Conservation (phyloP, 164 flowering plant genomes). For the Brasenia schreberi region DNA sequence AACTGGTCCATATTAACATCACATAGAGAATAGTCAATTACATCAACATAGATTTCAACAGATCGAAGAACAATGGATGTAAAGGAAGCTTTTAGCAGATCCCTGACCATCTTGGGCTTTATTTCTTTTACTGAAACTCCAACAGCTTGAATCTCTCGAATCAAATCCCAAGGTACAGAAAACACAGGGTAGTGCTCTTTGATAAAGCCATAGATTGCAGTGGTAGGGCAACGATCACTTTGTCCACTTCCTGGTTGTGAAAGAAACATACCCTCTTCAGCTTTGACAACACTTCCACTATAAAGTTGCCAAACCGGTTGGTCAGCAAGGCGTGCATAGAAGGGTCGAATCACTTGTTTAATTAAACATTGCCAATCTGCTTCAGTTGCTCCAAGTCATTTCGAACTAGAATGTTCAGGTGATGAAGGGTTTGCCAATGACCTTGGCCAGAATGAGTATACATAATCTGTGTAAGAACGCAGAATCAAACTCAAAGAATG, state of each 20-base stretch:
- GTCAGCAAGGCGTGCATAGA: conserved; percentile 67
- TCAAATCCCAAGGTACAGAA: conserved; percentile 95
- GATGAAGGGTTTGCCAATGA: conserved; percentile 16
- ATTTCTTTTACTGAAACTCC: conserved; percentile 73
- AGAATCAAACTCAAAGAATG: conserved; percentile 35
- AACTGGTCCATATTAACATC: conserved; percentile 44
- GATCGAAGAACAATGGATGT: conserved; percentile 58
- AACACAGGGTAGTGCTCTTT: conserved; percentile 97
- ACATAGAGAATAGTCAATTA: conserved; percentile 85
- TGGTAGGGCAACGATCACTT: conserved; percentile 46
- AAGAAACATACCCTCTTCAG: conserved; percentile 95
- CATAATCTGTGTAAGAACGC: conserved; percentile 42
- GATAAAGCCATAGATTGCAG: conserved; percentile 77
- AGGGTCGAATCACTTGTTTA: conserved; percentile 70
- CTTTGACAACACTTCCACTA: conserved; percentile 78
- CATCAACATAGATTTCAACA: conserved; percentile 74
- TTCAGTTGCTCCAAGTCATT: conserved; percentile 16
- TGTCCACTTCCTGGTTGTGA: conserved; percentile 65
- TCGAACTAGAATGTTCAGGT: conserved; percentile 8
- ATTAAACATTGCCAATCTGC: conserved; percentile 71
- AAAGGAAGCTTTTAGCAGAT: conserved; percentile 62
- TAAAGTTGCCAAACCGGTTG: conserved; percentile 94
- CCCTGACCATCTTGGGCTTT: conserved; percentile 93
- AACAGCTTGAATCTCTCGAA: conserved; percentile 76
- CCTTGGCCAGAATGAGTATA: conserved; percentile 90